These are phyloP conservation scores for Closterium sp. DNA, from an alignment of 139 green algal genomes.

Conservation along the genomic window DNA sequence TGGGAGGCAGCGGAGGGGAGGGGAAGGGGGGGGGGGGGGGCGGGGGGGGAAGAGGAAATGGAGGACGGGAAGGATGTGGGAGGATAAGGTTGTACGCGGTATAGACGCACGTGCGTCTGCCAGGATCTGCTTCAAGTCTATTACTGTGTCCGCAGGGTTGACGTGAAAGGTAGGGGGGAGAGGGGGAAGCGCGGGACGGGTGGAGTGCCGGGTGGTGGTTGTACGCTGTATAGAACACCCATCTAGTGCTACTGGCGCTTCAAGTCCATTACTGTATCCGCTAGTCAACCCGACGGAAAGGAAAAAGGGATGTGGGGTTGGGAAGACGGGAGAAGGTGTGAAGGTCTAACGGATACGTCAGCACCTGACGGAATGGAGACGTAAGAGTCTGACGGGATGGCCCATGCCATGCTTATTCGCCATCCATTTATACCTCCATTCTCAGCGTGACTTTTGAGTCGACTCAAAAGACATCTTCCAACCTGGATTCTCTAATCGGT, in stretches of 20 bases:
- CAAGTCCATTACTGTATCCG: no score
- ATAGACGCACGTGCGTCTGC: constrained; percentile 46
- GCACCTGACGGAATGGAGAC: no score
- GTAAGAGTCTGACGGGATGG: no score
- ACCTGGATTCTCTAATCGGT: no score
- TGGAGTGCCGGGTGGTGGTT: background rate
- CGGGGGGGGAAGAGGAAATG: constrained; percentile 37
- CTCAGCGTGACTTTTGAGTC: no score
- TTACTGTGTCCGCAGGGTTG: constrained; percentile 41
- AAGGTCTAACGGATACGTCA: background rate
- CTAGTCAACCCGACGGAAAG: background rate
- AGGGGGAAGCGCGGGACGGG: background rate
- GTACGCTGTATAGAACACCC: background rate
- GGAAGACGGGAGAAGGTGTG: background rate
- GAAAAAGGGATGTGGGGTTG: background rate
- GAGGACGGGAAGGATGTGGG: background rate
- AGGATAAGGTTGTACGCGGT: constrained; percentile 47
- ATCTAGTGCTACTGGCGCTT: no score
- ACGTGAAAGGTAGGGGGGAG: background rate
- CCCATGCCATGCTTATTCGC: no score
- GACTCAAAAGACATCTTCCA: no score
- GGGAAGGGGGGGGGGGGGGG: no score
- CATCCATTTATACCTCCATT: no score
- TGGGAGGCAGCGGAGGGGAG: no score
- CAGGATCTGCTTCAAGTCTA: constrained; percentile 50